Evolutionary conservation across 495 filamentous ascomycete species (phyloP), one percentile per base, ranked within the genome.

Genomic region (Pseudevernia furfuracea): DNA sequence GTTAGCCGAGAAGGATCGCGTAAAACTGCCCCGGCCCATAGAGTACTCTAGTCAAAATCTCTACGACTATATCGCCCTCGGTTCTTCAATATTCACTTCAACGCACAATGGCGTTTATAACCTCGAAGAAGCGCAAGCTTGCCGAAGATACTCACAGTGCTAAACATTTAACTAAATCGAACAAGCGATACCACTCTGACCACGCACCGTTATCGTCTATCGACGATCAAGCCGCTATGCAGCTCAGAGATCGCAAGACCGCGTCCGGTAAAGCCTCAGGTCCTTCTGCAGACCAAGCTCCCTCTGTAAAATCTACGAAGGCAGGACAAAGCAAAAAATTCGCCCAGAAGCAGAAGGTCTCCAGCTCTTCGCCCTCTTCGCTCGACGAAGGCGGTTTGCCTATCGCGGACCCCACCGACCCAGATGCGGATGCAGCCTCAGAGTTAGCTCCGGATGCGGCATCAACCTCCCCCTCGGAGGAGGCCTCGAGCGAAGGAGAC

Each of bases 161-260:
- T 32, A 37, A 28, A 5, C 75, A 77, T 25, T 8, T 48, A 44
- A 89, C 88, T 75, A 90, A 89, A 74, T 83, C 90, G 71, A 86
- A 84, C 70, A 85, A 88, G 76, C 82, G 88, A 68, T 75, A 82
- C 53, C 92, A 94, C 75, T 83, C 91, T 82, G 90, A 87, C 79
- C 84, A 84, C 70, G 89, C 87, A 32, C 15, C 21, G 25, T 19
- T 21, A 11, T 34, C 30, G 4, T 34, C 30, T 1, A 55, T 21
- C 21, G 25, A 34, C 17, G 3, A 34, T 21, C 28, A 21, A 34
- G 28, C 52, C 6, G 30, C 52, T n/a, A 30, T 21, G 52, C 52
- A 55, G 48, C 48, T 30, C n/a, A 30, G 25, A 30, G 5, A 48
- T 10, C 21, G 10, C n/a, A 11, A 48, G 8, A 48, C 46, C 43